A percentile compares a stretch with the other conserved stretches of the same genome.
Evolutionary conservation across 1,139 yeast genomes (phyloP).

Genomic region (Suhomyces bribrorum): DNA sequence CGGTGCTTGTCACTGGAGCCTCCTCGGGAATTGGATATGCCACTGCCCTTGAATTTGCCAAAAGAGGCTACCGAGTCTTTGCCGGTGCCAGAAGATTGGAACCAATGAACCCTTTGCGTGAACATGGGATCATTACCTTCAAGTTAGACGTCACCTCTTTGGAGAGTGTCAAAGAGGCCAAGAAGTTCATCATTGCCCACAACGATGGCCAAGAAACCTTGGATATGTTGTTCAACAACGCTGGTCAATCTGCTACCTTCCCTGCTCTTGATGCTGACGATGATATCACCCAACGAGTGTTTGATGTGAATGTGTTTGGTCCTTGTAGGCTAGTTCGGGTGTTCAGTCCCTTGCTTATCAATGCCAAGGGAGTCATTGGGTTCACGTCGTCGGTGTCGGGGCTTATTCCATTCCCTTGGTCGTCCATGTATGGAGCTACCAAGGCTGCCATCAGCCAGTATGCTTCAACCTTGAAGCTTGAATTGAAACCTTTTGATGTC

Average conservation of each 20-base stretch:
- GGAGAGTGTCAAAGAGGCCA: conserved; percentile 50
- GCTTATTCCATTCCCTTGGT: conserved; percentile 67
- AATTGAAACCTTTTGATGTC: conserved; percentile 73
- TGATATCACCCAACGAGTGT: conserved; percentile 54
- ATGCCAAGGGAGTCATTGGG: conserved; percentile 68
- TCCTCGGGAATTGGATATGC: conserved; percentile 81
- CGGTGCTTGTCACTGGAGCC: conserved; percentile 74
- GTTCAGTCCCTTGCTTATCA: conserved; percentile 56
- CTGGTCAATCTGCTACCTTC: conserved; percentile 64
- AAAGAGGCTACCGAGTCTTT: conserved; percentile 62
- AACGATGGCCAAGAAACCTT: conserved; percentile 44
- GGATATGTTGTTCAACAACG: conserved; percentile 68
- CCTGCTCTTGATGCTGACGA: conserved; percentile 71
- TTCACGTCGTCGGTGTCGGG: conserved; percentile 79
- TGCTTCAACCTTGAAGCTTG: conserved; percentile 62
- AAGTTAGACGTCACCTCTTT: conserved; percentile 55
- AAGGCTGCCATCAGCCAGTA: conserved; percentile 80
- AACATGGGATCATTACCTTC: conserved; percentile 35
- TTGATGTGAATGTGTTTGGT: conserved; percentile 70
- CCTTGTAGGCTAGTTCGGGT: conserved; percentile 66
- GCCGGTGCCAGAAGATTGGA: conserved; percentile 74
- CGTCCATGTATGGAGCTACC: conserved; percentile 65
- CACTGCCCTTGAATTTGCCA: conserved; percentile 63
- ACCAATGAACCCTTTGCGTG: conserved; percentile 56
- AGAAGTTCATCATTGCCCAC: conserved; percentile 37